phyloP scores from a whole-genome alignment of 257 asterid species.

The Primulina tabacum region DNA sequence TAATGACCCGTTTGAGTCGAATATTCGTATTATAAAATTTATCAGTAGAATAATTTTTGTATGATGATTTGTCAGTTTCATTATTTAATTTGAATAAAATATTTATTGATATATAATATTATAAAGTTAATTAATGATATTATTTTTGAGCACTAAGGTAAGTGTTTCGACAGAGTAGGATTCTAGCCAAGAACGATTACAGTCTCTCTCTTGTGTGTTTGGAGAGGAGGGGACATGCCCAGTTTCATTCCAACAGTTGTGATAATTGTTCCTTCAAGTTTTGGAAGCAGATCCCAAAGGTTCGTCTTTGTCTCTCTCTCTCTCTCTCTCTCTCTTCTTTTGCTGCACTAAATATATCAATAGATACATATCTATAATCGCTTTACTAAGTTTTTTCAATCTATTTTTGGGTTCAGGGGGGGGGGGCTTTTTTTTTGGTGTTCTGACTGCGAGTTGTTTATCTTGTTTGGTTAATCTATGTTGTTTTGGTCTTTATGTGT shows the following conservation, averaged over 20 bases:
- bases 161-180: neutral
- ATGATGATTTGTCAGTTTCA: no score
- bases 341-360: no score
- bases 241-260: constrained; percentile 35
- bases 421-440: neutral
- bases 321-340: constrained; percentile 11
- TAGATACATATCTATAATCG: neutral
- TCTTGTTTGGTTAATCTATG: neutral
- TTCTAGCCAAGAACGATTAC: neutral
- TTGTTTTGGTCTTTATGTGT: no score
- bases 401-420: neutral
- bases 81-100: no score
- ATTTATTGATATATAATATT: no score
- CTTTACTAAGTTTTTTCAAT: neutral
- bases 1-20: no score
- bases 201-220: neutral
- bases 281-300: constrained; percentile 48
- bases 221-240: neutral
- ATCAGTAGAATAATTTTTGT: no score
- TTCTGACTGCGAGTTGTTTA: neutral
- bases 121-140: no score
- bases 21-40: no score
- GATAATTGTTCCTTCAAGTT: constrained; percentile 31
- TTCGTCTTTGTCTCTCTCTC: constrained; percentile 17
- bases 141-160: neutral